These are phyloP conservation scores for Chlorella vulgaris DNA, from an alignment of 139 green algal genomes.

Conservation along the genomic window DNA sequence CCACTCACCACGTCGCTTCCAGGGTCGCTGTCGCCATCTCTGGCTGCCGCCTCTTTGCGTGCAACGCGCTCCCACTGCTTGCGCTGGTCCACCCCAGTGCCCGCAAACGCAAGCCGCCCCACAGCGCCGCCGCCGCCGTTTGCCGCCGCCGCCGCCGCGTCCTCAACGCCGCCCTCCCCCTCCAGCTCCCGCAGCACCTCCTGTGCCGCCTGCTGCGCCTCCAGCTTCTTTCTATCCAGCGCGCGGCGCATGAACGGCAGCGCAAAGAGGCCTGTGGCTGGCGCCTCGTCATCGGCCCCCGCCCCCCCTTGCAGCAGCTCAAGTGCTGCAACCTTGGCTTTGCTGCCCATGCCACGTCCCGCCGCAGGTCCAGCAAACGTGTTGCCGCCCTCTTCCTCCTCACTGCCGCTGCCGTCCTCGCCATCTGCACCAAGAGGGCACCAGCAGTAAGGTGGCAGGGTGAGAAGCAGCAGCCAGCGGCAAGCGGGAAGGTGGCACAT, in stretches of 20 bases:
- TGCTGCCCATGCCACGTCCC: conserved; percentile 23
- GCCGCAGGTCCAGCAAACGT: neutral
- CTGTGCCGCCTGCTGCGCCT: conserved; percentile 43
- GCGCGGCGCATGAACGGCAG: conserved; percentile 95
- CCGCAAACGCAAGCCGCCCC: conserved; percentile 39
- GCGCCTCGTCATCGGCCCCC: conserved; percentile 34
- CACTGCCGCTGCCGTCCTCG: conserved; percentile 46
- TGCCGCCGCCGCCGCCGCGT: neutral
- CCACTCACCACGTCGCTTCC: conserved; percentile 41
- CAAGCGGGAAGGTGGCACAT: neutral
- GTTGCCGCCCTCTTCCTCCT: conserved; percentile 11
- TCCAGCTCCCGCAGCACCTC: conserved; percentile 42
- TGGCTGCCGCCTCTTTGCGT: conserved; percentile 1
- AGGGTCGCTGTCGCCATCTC: conserved; percentile 18
- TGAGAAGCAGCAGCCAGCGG: neutral
- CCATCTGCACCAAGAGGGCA: neutral
- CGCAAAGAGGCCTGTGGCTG: conserved; percentile 80
- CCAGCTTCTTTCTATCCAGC: conserved; percentile 56
- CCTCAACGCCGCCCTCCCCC: neutral
- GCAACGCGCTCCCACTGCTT: conserved; percentile 20
- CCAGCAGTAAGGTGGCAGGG: neutral
- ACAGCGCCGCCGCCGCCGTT: neutral
- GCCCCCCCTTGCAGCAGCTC: conserved; percentile 62
- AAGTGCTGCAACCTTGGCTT: conserved; percentile 60
- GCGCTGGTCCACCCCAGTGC: conserved; percentile 14